phyloP scores from a whole-genome alignment of 179 eudicot genomes.

The Camellia oleifera region DNA sequence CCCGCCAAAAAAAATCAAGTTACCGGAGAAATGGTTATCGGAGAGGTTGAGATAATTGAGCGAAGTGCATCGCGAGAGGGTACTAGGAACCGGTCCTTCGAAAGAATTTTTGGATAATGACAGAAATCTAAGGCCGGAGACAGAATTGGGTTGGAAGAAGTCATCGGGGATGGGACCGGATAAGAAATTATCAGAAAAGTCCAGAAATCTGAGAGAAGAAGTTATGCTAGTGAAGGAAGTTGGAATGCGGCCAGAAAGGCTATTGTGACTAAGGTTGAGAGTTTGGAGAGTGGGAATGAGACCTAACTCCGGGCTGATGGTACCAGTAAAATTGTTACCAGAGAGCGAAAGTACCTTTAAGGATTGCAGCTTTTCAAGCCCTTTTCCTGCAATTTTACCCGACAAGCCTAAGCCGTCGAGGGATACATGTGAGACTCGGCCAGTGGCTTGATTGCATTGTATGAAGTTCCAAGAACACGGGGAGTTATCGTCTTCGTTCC shows the following conservation, averaged over 20 bases:
- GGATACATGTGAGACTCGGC: slow-evolving; percentile 49
- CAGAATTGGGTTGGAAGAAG: slow-evolving; percentile 36
- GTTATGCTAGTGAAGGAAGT: slow-evolving; percentile 25
- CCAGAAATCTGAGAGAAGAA: slow-evolving; percentile 58
- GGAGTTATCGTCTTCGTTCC: slow-evolving; percentile 85
- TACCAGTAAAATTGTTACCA: slow-evolving; percentile 62
- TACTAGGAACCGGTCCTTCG: slow-evolving; percentile 64
- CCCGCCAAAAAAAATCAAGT: slow-evolving; percentile 30
- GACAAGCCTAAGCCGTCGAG: slow-evolving; percentile 58
- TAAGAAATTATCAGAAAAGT: slow-evolving; percentile 60
- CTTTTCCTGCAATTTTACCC: slow-evolving; percentile 68
- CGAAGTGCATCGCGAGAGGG: slow-evolving; percentile 46
- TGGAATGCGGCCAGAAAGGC: slow-evolving; percentile 58
- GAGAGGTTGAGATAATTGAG: slow-evolving; percentile 62
- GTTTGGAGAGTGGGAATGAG: slow-evolving; percentile 46
- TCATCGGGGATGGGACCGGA: slow-evolving; percentile 66
- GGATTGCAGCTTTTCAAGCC: slow-evolving; percentile 59
- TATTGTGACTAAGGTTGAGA: slow-evolving; percentile 68
- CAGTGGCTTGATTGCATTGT: slow-evolving; percentile 51
- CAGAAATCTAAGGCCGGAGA: slow-evolving; percentile 47
- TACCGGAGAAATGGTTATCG: slow-evolving; percentile 50
- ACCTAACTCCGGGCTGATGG: slow-evolving; percentile 40
- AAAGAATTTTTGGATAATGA: slow-evolving; percentile 65
- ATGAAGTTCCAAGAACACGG: slow-evolving; percentile 87
- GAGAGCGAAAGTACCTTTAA: slow-evolving; percentile 61